phyloP scores from a whole-genome alignment of 108 stramenopile species.

The Nannochloropsis gaditana region DNA sequence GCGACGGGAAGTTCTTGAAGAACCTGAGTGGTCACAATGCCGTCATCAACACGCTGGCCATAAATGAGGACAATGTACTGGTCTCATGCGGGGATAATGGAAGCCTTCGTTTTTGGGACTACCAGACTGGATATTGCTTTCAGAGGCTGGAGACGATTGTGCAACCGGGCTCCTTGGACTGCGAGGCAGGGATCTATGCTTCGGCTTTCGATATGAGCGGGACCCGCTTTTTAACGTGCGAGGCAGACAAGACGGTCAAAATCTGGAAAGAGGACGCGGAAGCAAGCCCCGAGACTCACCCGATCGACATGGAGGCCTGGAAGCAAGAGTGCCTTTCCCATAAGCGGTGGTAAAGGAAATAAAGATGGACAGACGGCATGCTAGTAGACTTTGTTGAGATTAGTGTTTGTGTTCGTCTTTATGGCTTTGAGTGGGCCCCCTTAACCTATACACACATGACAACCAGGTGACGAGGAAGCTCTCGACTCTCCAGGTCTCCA shows the following conservation, averaged over 20 bases:
- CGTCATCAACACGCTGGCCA: slow-evolving; percentile 84
- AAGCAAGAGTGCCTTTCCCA: slow-evolving; percentile 76
- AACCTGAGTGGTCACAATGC: slow-evolving; percentile 86
- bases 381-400: background rate
- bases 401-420: background rate
- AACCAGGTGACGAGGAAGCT: too few species aligned
- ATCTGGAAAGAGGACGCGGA: slow-evolving; percentile 93
- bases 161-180: slow-evolving; percentile 95
- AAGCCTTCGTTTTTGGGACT: slow-evolving; percentile 94
- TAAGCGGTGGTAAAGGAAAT: slow-evolving; percentile 35
- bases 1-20: slow-evolving; percentile 82
- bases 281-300: slow-evolving; percentile 82
- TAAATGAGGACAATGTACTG: slow-evolving; percentile 93
- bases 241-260: slow-evolving; percentile 98
- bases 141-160: slow-evolving; percentile 64
- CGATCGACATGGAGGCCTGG: slow-evolving; percentile 91
- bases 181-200: slow-evolving; percentile 91
- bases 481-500: too few species aligned
- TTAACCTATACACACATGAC: background rate
- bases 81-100: slow-evolving; percentile 96
- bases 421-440: background rate
- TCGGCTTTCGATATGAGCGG: slow-evolving; percentile 91
- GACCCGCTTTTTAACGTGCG: slow-evolving; percentile 89
- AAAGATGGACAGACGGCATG: background rate
- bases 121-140: slow-evolving; percentile 87